A percentile compares a stretch with the other conserved stretches of the same genome.
Evolutionary conservation across 306 rosid species (phyloP).

Genomic region (Mimosa pudica): DNA sequence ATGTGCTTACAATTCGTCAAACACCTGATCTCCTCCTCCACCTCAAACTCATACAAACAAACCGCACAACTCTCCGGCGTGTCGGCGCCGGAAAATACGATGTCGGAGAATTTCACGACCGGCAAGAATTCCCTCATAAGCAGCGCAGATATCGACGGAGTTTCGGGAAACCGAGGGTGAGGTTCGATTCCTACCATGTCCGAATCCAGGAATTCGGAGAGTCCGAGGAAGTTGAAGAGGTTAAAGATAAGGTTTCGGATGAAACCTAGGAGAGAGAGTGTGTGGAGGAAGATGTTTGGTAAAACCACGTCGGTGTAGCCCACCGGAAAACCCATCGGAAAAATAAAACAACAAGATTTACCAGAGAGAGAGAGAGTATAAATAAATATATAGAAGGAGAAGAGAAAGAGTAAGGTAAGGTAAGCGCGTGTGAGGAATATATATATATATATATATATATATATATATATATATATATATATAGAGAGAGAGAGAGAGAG

Average conservation of each 20-base stretch:
- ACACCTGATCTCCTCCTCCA: conserved; percentile 74
- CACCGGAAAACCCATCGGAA: conserved; percentile 80
- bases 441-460: no score
- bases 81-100: conserved; percentile 19
- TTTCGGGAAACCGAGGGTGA: conserved; percentile 22
- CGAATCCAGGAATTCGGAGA: conserved; percentile 72
- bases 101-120: conserved; percentile 46
- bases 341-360: no score
- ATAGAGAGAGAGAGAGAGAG: no score
- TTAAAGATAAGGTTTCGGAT: conserved; percentile 55
- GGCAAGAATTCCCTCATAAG: conserved; percentile 79
- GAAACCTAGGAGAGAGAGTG: conserved; percentile 61
- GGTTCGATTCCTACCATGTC: conserved; percentile 49
- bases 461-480: no score
- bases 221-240: conserved; percentile 62
- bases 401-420: conserved; percentile 17
- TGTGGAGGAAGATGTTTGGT: conserved; percentile 65
- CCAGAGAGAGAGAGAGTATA: neutral
- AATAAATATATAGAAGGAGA: neutral
- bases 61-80: conserved; percentile 70
- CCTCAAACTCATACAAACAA: conserved; percentile 68
- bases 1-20: conserved; percentile 84
- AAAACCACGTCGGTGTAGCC: conserved; percentile 69
- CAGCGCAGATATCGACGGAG: conserved; percentile 58
- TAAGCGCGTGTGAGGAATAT: neutral